Evolutionary conservation across 192 early-diverging fungal species (phyloP), one percentile per base, ranked within the genome.

Genomic region (Coemansia sp.): DNA sequence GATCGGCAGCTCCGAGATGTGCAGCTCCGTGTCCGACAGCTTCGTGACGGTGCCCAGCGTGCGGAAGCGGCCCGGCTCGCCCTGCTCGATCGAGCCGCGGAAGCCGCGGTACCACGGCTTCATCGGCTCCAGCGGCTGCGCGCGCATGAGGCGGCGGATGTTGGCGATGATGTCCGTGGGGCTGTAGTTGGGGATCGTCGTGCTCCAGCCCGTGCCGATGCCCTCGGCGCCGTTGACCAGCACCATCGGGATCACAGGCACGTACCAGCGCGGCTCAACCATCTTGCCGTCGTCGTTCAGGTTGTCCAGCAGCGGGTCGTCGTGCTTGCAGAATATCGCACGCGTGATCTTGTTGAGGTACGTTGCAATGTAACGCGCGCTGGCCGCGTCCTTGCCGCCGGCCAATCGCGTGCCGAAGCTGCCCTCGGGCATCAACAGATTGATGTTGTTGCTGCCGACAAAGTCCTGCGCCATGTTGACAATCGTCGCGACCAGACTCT

Each of bases 361-460:
- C 0, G 94, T 95, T 65, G 88, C 91, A 58, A 99, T 92, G 80
- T 99, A 99, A 94, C 97, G 95, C 77, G 95, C 83, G 68, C 87
- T 89, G n/a, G 95, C 95, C 24, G 93, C 90, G 67, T 95, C 93
- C 69, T 97, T 95, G 30, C 93, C 94, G 47, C 97, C 93, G 23
- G 87, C 81, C 74, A 89, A 59, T 21, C 95, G 83, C 24, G 91
- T 95, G 58, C 97, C 97, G 64, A 99, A 99, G 59, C 93, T 87
- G 65, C 97, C 97, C 49, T 80, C 65, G 9, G 94, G 94, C 46
- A 87, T 75, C 38, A 99, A 62, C 52, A 97, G 57, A 33, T 88
- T 86, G 63, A 97, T 77, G 74, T 99, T 99, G 81, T 97, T 97
- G 77, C 88, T 91, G 31, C 97, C 95, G 27, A 97, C 89, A 84